Evolutionary conservation across 176 grass and related monocot genomes (phyloP).

Genomic region (Rhipidocladum racemiflorum): DNA sequence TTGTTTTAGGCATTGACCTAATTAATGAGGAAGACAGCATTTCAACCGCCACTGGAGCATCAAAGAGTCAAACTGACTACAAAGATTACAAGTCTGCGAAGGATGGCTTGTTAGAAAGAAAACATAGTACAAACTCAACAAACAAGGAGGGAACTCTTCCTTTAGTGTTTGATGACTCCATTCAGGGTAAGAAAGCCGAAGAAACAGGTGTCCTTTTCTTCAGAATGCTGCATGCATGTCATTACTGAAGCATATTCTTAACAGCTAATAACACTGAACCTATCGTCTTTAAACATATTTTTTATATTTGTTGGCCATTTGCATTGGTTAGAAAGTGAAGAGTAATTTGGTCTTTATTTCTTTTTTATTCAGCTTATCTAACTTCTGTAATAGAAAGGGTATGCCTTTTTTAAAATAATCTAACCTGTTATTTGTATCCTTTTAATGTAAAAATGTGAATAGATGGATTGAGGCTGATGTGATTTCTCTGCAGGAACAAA

Average conservation of each 20-base stretch:
- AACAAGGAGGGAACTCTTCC: constrained; percentile 32
- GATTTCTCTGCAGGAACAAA: constrained; percentile 41
- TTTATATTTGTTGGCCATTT: constrained; percentile 10
- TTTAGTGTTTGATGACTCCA: constrained; percentile 35
- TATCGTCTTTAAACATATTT: not conserved
- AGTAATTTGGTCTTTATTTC: constrained; percentile 1
- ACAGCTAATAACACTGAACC: not conserved
- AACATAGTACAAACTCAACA: constrained; percentile 36
- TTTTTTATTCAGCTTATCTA: constrained; percentile 14
- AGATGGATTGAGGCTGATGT: constrained; percentile 34
- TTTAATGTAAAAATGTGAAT: constrained; percentile 25
- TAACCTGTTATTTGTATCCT: constrained; percentile 6
- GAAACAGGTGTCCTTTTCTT: constrained; percentile 41
- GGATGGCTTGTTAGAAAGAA: constrained; percentile 39
- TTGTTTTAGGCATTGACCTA: constrained; percentile 65
- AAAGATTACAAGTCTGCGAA: constrained; percentile 40
- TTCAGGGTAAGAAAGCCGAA: constrained; percentile 42
- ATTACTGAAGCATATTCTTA: not conserved
- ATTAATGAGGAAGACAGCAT: constrained; percentile 63
- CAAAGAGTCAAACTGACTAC: constrained; percentile 51
- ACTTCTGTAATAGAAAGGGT: not conserved
- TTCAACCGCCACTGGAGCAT: constrained; percentile 46
- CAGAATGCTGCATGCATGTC: not conserved
- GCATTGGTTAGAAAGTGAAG: not conserved
- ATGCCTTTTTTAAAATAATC: not conserved